phyloP scores from a whole-genome alignment of 2,329 filamentous ascomycete species.

The Fusarium agapanthi region DNA sequence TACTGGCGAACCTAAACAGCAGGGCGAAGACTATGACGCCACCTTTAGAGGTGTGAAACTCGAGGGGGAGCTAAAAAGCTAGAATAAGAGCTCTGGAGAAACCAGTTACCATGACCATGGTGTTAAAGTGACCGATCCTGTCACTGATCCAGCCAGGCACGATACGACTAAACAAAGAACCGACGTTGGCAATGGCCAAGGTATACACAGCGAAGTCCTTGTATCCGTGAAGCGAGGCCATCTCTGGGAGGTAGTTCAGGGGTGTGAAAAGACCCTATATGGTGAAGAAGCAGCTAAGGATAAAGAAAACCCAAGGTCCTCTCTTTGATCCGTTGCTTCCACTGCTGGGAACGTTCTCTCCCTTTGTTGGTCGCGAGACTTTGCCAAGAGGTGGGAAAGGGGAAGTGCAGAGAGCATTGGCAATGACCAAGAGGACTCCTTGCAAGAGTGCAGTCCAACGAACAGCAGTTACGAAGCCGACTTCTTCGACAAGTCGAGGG shows the following conservation, averaged over 20 bases:
- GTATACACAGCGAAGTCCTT: not conserved
- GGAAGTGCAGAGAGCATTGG: not conserved
- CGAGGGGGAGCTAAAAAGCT: not conserved
- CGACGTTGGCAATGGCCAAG: not conserved
- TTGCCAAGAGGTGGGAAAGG: not conserved
- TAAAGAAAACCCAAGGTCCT: not conserved
- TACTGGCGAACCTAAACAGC: not conserved
- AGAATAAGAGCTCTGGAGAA: not conserved
- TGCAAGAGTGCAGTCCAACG: not conserved
- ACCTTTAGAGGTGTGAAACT: not conserved
- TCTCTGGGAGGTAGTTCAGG: not conserved
- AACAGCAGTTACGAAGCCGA: not conserved
- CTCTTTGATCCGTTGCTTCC: not conserved
- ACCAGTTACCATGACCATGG: not conserved
- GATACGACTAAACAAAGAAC: not conserved
- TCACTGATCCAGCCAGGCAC: not conserved
- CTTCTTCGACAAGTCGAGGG: not conserved
- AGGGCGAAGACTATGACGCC: not conserved
- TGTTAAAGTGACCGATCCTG: not conserved
- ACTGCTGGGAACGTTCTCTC: not conserved
- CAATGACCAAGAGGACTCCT: not conserved
- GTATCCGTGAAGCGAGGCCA: not conserved
- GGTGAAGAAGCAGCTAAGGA: not conserved
- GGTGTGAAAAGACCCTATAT: not conserved
- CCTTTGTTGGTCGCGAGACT: not conserved